Conservation (phyloP, 2,329 filamentous ascomycete species). For the Chaetomiaceae sp. region DNA sequence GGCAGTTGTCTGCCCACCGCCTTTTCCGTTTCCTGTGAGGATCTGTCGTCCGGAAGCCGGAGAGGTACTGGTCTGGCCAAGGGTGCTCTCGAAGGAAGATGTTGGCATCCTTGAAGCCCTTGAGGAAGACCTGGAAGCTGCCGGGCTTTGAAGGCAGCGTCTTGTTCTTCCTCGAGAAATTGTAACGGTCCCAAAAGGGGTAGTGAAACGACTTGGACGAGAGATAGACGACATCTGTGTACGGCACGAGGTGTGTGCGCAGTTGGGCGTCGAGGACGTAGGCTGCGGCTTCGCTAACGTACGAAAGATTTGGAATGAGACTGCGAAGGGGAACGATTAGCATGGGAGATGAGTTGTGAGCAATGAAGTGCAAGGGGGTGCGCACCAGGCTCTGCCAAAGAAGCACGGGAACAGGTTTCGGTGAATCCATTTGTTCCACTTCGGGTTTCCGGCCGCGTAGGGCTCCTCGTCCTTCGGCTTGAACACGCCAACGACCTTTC, state of each 20-base stretch:
- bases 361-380: constrained; percentile 6
- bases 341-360: constrained; percentile 2
- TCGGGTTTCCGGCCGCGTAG: constrained; percentile 92
- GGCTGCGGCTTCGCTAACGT: constrained; percentile 94
- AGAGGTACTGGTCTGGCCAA: constrained; percentile 84
- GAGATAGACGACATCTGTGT: constrained; percentile 89
- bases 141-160: constrained; percentile 82
- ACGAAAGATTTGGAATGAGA: constrained; percentile 93
- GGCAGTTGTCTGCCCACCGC: constrained; percentile 76
- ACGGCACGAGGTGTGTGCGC: constrained; percentile 86
- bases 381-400: constrained; percentile 82
- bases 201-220: constrained; percentile 98
- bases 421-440: constrained; percentile 99
- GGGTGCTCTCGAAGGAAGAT: constrained; percentile 91
- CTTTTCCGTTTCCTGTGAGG: constrained; percentile 62
- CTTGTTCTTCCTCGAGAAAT: constrained; percentile 81
- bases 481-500: constrained; percentile 95
- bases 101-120: constrained; percentile 95
- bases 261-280: constrained; percentile 91
- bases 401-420: constrained; percentile 95
- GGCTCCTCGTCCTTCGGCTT: constrained; percentile 99
- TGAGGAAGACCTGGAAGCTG: constrained; percentile 95
- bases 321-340: constrained; percentile 30
- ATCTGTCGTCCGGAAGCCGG: constrained; percentile 62
- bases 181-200: constrained; percentile 91